Evolutionary conservation across 768 basidiomycete species (phyloP).

Genomic region (Coprinopsis sp.): DNA sequence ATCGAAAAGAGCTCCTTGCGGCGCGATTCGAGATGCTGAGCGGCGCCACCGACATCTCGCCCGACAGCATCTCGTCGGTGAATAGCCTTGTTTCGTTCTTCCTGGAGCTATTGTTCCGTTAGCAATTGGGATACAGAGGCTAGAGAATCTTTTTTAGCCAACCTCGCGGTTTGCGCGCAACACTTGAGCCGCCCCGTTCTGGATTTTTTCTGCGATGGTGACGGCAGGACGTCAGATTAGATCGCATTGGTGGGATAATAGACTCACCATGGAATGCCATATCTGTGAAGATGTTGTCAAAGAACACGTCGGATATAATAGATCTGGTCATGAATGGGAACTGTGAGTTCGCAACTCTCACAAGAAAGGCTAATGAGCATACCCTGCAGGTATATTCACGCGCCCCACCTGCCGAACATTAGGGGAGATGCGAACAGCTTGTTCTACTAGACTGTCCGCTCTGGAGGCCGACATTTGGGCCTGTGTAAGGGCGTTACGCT

Average conservation of each 20-base stretch:
- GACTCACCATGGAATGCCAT: slow-evolving; percentile 36
- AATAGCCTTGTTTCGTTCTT: slow-evolving; percentile 26
- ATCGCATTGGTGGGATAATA: not conserved
- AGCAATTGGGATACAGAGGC: not conserved
- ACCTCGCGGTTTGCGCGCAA: slow-evolving; percentile 31
- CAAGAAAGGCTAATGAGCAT: not conserved
- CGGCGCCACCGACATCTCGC: slow-evolving; percentile 21
- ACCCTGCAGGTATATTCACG: slow-evolving; percentile 38
- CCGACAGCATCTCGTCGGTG: slow-evolving; percentile 27
- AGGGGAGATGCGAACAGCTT: slow-evolving; percentile 33
- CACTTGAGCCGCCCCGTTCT: slow-evolving; percentile 32
- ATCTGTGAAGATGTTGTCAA: slow-evolving; percentile 39
- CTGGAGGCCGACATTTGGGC: slow-evolving; percentile 33
- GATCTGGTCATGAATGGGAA: slow-evolving; percentile 2
- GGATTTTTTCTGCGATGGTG: slow-evolving; percentile 32
- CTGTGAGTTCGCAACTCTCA: not conserved
- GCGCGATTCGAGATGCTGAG: slow-evolving; percentile 21
- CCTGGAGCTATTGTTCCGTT: slow-evolving; percentile 23
- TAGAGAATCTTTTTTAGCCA: slow-evolving; percentile 5
- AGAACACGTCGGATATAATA: slow-evolving; percentile 6
- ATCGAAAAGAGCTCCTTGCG: slow-evolving; percentile 26
- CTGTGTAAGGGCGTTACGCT: slow-evolving; percentile 33
- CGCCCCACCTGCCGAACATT: slow-evolving; percentile 34
- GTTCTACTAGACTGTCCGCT: slow-evolving; percentile 30
- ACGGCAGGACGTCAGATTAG: slow-evolving; percentile 7